phyloP scores from a whole-genome alignment of 2,329 filamentous ascomycete genomes.

The Hymenoscyphus infarciens region DNA sequence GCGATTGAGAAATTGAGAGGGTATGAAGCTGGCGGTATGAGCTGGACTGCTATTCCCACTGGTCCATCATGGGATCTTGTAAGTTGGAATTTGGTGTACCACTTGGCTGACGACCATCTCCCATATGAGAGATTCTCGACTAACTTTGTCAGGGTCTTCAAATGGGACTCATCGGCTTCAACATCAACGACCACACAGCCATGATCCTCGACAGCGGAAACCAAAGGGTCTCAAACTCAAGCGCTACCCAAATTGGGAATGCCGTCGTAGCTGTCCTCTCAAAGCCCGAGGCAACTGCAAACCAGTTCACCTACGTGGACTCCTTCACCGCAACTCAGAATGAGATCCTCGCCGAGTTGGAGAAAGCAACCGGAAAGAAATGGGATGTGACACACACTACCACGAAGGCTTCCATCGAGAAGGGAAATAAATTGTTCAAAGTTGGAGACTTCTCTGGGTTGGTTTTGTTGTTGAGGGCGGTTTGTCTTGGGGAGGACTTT shows the following conservation, averaged over 20 bases:
- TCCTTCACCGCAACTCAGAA: conserved; percentile 36
- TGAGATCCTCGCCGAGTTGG: conserved; percentile 34
- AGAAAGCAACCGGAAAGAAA: conserved; percentile 31
- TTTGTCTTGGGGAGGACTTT: conserved; percentile 15
- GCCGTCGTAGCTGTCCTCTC: conserved; percentile 35
- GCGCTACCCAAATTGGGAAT: conserved; percentile 33
- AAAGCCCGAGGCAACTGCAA: conserved; percentile 36
- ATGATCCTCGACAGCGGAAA: conserved; percentile 35
- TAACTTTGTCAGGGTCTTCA: conserved; percentile 19
- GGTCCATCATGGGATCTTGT: conserved; percentile 27
- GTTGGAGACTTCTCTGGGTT: conserved; percentile 16
- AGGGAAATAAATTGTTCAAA: conserved; percentile 7
- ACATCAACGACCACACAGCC: conserved; percentile 33
- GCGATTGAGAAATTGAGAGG: conserved; percentile 34
- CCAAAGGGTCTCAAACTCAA: conserved; percentile 32
- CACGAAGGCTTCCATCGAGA: conserved; percentile 15
- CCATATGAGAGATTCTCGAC: too few relatives aligned
- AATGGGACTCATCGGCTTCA: conserved; percentile 36
- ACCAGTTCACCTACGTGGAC: conserved; percentile 34
- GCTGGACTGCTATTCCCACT: conserved; percentile 35
- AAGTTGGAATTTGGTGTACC: neutral
- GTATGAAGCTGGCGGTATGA: conserved; percentile 28
- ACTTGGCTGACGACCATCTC: too few relatives aligned
- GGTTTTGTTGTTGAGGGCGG: conserved; percentile 15
- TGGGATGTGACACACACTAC: conserved; percentile 31